Evolutionary conservation across 2,329 filamentous ascomycete species (phyloP).

Genomic region (Tolypocladium tundrense): DNA sequence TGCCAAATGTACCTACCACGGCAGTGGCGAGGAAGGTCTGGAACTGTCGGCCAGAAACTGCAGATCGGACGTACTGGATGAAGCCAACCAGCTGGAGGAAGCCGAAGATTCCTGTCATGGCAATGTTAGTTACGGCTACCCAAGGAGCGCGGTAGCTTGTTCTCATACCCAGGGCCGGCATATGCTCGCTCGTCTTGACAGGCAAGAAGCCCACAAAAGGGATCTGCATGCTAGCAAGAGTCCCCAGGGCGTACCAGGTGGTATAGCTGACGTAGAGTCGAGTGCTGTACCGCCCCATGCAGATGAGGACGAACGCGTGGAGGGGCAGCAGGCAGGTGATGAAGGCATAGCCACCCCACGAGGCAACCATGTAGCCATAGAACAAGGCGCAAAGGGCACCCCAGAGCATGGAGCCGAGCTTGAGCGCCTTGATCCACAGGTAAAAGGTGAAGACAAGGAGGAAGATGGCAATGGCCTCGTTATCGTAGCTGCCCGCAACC

Average conservation of each 20-base stretch:
- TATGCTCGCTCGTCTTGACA: slow-evolving; percentile 95
- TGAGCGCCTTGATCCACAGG: slow-evolving; percentile 97
- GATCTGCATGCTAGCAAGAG: slow-evolving; percentile 97
- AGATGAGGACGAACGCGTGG: slow-evolving; percentile 86
- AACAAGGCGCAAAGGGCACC: slow-evolving; percentile 88
- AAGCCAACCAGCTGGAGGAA: slow-evolving; percentile 89
- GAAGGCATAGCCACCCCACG: slow-evolving; percentile 99
- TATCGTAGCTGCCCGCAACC: slow-evolving; percentile 96
- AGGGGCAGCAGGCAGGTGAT: slow-evolving; percentile 95
- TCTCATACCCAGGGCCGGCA: slow-evolving; percentile 76
- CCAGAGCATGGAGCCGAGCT: slow-evolving; percentile 94
- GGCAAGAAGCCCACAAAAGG: slow-evolving; percentile 97
- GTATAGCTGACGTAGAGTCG: slow-evolving; percentile 94
- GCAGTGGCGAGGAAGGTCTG: slow-evolving; percentile 75
- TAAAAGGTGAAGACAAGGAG: slow-evolving; percentile 97
- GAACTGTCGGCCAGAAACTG: slow-evolving; percentile 87
- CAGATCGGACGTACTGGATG: slow-evolving; percentile 80
- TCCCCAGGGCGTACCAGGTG: slow-evolving; percentile 95
- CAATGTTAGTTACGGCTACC: slow-evolving; percentile 7
- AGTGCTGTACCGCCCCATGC: slow-evolving; percentile 93
- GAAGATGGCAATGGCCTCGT: slow-evolving; percentile 99
- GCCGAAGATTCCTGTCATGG: slow-evolving; percentile 70
- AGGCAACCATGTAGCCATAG: slow-evolving; percentile 99
- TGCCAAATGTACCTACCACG: slow-evolving; percentile 61
- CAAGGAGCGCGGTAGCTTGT: slow-evolving; percentile 13